Percentiles rank a stretch among this genome's conserved stretches.
Evolutionary conservation across 495 filamentous ascomycete species (phyloP).

Genomic region (Schizothecium vesticola): DNA sequence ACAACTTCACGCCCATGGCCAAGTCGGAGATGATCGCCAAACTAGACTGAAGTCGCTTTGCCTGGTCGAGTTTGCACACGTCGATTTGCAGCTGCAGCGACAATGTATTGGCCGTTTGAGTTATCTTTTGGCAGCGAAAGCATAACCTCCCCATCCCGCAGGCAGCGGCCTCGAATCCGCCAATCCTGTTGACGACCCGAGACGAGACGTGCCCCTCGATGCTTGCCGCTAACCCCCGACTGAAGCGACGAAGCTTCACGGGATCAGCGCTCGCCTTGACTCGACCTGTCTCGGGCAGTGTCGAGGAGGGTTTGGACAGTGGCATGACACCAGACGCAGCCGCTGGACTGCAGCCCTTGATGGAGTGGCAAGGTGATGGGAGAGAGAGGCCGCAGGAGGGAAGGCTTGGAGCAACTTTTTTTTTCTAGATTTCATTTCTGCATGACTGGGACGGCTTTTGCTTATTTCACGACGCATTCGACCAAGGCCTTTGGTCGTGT

Average conservation of each 20-base stretch:
- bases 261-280: not conserved
- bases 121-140: conserved; percentile 26
- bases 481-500: conserved; percentile 35
- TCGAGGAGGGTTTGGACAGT: conserved; percentile 7
- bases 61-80: conserved; percentile 9
- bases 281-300: conserved; percentile 16
- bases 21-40: conserved; percentile 97
- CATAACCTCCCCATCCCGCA: conserved; percentile 21
- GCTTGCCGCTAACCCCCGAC: conserved; percentile 10
- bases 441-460: conserved; percentile 42
- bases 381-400: conserved; percentile 21
- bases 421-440: conserved; percentile 44
- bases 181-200: conserved; percentile 25
- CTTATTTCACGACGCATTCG: conserved; percentile 30
- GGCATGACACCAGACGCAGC: conserved; percentile 4
- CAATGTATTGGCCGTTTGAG: conserved; percentile 19
- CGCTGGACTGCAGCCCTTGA: conserved; percentile 14
- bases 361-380: not conserved
- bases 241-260: not conserved
- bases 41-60: conserved; percentile 66
- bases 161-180: conserved; percentile 22
- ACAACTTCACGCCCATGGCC: conserved; percentile 84
- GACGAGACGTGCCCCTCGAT: conserved; percentile 18
- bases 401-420: conserved; percentile 21
- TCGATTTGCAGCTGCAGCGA: conserved; percentile 17